Evolutionary conservation across 768 basidiomycete species (phyloP).

Genomic region (Hortiboletus campestris): DNA sequence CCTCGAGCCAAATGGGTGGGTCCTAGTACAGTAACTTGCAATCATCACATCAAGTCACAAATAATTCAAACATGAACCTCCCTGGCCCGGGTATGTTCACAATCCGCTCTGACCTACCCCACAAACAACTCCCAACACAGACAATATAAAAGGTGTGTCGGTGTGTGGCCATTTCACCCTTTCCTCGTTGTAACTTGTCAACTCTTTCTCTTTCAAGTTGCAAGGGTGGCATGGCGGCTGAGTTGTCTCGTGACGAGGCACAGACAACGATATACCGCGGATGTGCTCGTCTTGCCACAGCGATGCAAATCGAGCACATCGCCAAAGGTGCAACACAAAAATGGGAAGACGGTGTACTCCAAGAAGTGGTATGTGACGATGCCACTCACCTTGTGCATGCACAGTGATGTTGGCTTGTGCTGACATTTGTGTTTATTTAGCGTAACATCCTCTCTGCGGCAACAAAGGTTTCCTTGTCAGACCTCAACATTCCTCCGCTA

Average conservation of each 20-base stretch:
- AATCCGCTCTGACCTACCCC: not conserved
- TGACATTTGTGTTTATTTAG: not conserved
- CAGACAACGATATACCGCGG: not conserved
- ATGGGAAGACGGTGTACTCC: constrained; percentile 5
- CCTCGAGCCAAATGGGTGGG: not conserved
- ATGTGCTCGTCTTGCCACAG: not conserved
- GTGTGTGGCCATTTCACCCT: not conserved
- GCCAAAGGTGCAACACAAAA: not conserved
- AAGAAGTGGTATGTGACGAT: constrained; percentile 6
- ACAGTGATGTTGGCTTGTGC: not conserved
- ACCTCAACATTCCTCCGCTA: constrained; percentile 4
- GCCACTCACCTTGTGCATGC: not conserved
- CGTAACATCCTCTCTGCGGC: not conserved
- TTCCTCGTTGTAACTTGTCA: not conserved
- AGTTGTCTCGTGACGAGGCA: not conserved
- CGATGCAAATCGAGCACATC: not conserved
- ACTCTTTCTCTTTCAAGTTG: not conserved
- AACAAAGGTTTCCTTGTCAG: not conserved
- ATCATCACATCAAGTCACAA: not conserved
- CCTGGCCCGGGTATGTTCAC: too few species aligned
- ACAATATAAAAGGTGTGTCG: not conserved
- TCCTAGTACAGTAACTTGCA: too few species aligned
- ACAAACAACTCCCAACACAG: not conserved
- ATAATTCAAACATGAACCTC: too few species aligned
- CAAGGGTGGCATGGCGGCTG: not conserved